Percentiles rank a stretch among this genome's conserved stretches.
Conservation (phyloP, 495 filamentous ascomycete genomes). For the Pyronema domesticum region DNA sequence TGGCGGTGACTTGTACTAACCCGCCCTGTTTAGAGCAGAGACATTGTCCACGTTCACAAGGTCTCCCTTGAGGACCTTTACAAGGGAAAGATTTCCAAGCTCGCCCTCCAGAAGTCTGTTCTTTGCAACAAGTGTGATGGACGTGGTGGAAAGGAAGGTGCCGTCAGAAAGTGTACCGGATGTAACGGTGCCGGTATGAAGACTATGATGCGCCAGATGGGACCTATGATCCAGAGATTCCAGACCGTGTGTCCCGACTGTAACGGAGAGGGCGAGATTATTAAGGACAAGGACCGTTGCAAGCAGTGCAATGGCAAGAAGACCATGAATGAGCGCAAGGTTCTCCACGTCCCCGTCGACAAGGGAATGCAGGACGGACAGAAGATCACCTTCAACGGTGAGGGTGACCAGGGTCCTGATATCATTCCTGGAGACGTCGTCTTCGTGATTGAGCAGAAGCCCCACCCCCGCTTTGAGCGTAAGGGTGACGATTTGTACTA, state of each 20-base stretch:
- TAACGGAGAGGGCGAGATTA: slow-evolving; percentile 87
- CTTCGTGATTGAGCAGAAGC: slow-evolving; percentile 97
- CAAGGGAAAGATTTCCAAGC: slow-evolving; percentile 89
- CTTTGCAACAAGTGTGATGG: slow-evolving; percentile 92
- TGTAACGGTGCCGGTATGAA: slow-evolving; percentile 95
- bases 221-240: slow-evolving; percentile 98
- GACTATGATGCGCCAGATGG: slow-evolving; percentile 99
- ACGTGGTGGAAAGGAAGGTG: slow-evolving; percentile 90
- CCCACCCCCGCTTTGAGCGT: slow-evolving; percentile 82
- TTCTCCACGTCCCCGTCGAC: slow-evolving; percentile 95
- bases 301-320: slow-evolving; percentile 92
- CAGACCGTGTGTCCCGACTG: slow-evolving; percentile 98
- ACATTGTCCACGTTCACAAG: slow-evolving; percentile 92
- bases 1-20: slow-evolving; percentile 10
- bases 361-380: slow-evolving; percentile 81
- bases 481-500: slow-evolving; percentile 95
- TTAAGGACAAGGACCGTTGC: slow-evolving; percentile 90
- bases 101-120: slow-evolving; percentile 91
- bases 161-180: slow-evolving; percentile 73
- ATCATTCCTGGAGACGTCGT: slow-evolving; percentile 85
- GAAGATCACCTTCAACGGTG: slow-evolving; percentile 88
- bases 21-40: slow-evolving; percentile 19
- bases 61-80: slow-evolving; percentile 97
- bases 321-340: slow-evolving; percentile 91
- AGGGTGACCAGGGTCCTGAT: slow-evolving; percentile 92